Conservation (phyloP, 73 alveolate species). For the Tetrahymena thermophila region DNA sequence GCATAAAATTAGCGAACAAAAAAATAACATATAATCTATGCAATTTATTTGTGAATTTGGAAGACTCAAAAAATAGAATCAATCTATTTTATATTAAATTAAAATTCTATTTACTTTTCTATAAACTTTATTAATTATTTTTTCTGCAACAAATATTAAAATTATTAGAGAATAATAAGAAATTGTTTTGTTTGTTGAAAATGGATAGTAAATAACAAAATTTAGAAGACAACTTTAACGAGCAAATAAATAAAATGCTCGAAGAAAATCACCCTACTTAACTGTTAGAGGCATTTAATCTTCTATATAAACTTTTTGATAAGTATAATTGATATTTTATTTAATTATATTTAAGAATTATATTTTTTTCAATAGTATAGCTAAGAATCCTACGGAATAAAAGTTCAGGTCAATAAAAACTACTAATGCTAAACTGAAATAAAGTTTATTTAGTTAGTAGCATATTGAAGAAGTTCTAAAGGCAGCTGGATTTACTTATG, state of each 20-base stretch:
- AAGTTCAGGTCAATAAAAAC: background rate
- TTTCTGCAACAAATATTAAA: too few species aligned
- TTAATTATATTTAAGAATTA: background rate
- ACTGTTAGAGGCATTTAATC: background rate
- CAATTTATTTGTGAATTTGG: too few species aligned
- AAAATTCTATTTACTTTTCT: background rate
- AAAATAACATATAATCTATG: too few species aligned
- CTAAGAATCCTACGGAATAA: background rate
- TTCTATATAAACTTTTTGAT: background rate
- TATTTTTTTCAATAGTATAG: background rate
- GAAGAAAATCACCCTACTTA: background rate
- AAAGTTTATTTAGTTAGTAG: background rate
- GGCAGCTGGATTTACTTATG: background rate
- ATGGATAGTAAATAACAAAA: background rate
- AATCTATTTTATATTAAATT: too few species aligned
- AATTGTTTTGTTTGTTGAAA: background rate
- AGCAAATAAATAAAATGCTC: background rate
- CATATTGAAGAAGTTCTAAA: background rate
- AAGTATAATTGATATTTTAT: background rate
- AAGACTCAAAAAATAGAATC: too few species aligned
- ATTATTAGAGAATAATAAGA: too few species aligned
- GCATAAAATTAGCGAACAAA: too few species aligned
- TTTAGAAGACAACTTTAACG: background rate
- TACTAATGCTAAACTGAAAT: background rate
- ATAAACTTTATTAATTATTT: too few species aligned